A percentile compares a stretch with the other conserved stretches of the same genome.
Conservation (phyloP, 257 asterid genomes). For the Solanum dulcamara region DNA sequence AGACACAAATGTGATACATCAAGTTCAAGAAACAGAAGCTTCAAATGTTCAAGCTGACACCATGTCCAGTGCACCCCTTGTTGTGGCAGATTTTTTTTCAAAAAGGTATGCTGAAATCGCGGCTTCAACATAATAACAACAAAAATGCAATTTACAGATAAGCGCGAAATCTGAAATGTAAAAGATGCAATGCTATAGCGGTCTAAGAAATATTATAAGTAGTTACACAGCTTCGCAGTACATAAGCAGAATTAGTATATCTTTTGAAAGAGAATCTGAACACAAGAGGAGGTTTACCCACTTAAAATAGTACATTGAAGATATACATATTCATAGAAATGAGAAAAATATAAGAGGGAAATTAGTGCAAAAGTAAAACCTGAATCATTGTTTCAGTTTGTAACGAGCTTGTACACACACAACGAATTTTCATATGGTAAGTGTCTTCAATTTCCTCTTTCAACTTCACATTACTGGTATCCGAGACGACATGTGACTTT, state of each 20-base stretch:
- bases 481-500: conserved; percentile 62
- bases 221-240: neutral
- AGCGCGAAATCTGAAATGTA: neutral
- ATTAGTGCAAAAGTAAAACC: conserved; percentile 19
- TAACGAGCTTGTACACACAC: conserved; percentile 72
- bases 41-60: neutral
- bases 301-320: neutral
- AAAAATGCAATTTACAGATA: neutral
- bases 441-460: conserved; percentile 66
- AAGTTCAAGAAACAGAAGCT: neutral
- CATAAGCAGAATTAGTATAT: neutral
- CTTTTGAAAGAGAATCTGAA: neutral
- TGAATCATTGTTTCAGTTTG: conserved; percentile 70
- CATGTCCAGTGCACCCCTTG: neutral
- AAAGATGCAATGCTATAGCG: neutral
- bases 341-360: neutral
- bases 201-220: neutral
- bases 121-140: neutral
- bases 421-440: conserved; percentile 60
- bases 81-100: neutral
- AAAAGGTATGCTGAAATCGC: neutral
- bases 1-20: neutral
- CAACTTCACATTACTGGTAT: conserved; percentile 32
- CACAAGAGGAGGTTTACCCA: neutral
- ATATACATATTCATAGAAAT: neutral